These are phyloP conservation scores for Sporobolomyces phaffii DNA, from an alignment of 768 basidiomycete genomes.

Conservation along the genomic window DNA sequence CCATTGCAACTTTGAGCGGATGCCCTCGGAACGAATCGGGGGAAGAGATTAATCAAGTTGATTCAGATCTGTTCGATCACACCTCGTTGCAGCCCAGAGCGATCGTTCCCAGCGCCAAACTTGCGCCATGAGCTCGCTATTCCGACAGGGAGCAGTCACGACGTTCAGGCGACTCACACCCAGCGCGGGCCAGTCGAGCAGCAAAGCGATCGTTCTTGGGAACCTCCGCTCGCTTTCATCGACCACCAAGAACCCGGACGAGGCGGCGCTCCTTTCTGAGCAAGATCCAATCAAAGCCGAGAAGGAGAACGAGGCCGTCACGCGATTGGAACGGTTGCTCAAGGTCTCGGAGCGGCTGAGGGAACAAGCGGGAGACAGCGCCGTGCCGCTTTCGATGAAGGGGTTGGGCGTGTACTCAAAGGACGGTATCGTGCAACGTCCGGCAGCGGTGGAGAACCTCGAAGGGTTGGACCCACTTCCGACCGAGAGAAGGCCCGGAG, in stretches of 20 bases:
- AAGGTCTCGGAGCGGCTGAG: conserved; percentile 8
- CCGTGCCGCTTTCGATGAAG: neutral
- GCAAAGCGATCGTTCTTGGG: too few species aligned
- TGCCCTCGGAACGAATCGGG: too few species aligned
- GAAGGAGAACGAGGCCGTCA: conserved; percentile 1
- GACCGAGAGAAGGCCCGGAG: conserved; percentile 8
- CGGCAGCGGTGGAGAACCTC: neutral
- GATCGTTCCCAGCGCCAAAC: too few species aligned
- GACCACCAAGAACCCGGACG: neutral
- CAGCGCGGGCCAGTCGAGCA: too few species aligned
- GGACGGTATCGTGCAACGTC: neutral
- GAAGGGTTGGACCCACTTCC: conserved; percentile 8
- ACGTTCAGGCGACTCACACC: too few species aligned
- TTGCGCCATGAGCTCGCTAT: too few species aligned
- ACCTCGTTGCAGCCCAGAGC: too few species aligned
- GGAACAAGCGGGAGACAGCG: neutral
- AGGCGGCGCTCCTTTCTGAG: conserved; percentile 5
- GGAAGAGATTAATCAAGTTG: too few species aligned
- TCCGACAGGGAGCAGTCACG: too few species aligned
- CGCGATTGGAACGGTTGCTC: conserved; percentile 19
- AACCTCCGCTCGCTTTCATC: neutral
- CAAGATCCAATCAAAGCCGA: conserved; percentile 1
- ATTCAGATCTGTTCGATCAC: too few species aligned
- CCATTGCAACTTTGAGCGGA: too few species aligned
- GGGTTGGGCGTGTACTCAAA: neutral